Percentiles rank a stretch among this genome's conserved stretches.
Conservation (phyloP, 495 filamentous ascomycete genomes). For the Cudoniella acicularis region DNA sequence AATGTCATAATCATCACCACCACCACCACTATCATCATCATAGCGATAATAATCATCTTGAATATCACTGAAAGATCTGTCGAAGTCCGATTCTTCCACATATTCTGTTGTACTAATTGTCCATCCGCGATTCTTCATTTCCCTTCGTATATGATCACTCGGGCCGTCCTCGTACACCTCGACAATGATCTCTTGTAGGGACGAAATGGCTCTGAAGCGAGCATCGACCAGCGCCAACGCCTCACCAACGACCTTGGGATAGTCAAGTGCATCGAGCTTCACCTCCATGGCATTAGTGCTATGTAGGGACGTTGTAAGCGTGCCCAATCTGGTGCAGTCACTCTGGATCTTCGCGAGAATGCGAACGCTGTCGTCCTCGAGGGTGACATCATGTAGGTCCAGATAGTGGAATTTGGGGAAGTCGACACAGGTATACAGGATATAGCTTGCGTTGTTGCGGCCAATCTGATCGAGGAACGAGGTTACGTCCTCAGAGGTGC, state of each 20-base stretch:
- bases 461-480: slow-evolving; percentile 12
- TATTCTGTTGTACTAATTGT: slow-evolving; percentile 17
- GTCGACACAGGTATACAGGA: slow-evolving; percentile 13
- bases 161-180: slow-evolving; percentile 9
- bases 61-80: slow-evolving; percentile 5
- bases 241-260: slow-evolving; percentile 17
- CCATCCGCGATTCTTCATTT: slow-evolving; percentile 20
- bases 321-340: slow-evolving; percentile 12
- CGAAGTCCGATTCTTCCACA: slow-evolving; percentile 9
- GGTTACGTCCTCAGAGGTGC: slow-evolving; percentile 2
- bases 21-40: slow-evolving; percentile 5
- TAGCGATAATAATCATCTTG: slow-evolving; percentile 1
- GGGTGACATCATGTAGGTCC: slow-evolving; percentile 7
- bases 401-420: slow-evolving; percentile 12
- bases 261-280: slow-evolving; percentile 17
- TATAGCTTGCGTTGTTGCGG: slow-evolving; percentile 8
- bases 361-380: slow-evolving; percentile 12
- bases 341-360: slow-evolving; percentile 15
- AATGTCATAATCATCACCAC: background rate
- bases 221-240: slow-evolving; percentile 17
- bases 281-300: slow-evolving; percentile 14
- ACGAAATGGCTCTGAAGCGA: slow-evolving; percentile 21
- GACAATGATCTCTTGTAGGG: slow-evolving; percentile 20
- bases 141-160: slow-evolving; percentile 14
- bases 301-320: slow-evolving; percentile 9